Base-by-base conservation (phyloP, 495 filamentous ascomycete species). In the Pseudoneurospora amorphoporcata region DNA sequence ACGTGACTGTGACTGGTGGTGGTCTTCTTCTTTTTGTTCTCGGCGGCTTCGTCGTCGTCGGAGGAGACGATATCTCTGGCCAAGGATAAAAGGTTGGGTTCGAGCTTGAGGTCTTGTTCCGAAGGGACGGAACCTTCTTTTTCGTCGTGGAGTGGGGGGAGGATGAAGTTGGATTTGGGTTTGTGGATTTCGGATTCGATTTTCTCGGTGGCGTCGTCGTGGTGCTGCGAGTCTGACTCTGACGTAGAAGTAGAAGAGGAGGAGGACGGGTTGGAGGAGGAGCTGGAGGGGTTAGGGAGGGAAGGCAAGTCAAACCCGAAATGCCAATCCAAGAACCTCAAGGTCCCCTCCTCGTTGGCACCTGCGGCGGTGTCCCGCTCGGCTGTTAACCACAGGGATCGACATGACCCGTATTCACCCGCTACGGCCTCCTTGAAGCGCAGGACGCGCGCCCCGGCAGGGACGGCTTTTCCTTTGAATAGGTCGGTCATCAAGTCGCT, bases 361-460 rank as follows among this genome's bases (percentile, higher is more conserved):
- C 95, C 92, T 29, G 85, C 82, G 8, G 88, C 79, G 8, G 88
- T n/a, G 3, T 85, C 84, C 6, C 83, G 83, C 76, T 97, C 95
- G 61, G 92, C 91, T 0, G 91, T 92, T 69, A 97, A 84, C 94
- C 92, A 97, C 4, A 97, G 83, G 4, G 91, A 89, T 43, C 86
- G 88, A 6, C 86, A 79, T 0, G 79, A 75, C 10, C 84, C 85
- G 65, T 83, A 84, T 12, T 91, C 88, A 9, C 88, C 84, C 1
- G 93, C 95, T 19, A 97, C 90, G 7, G 87, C 86, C 61, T 94
- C 91, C 77, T 99, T 99, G 82, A 98, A 90, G 39, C 84, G 85
- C 3, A 93, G 82, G 1, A 93, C 85, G 7, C 94, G 87, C 0
- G 85, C 87, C n/a, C 86, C 86, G 8, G 88, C 86, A 16, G 91